A percentile compares a stretch with the other conserved stretches of the same genome.
Conservation (phyloP, 768 basidiomycete species). For the Russula griseocarnosa region DNA sequence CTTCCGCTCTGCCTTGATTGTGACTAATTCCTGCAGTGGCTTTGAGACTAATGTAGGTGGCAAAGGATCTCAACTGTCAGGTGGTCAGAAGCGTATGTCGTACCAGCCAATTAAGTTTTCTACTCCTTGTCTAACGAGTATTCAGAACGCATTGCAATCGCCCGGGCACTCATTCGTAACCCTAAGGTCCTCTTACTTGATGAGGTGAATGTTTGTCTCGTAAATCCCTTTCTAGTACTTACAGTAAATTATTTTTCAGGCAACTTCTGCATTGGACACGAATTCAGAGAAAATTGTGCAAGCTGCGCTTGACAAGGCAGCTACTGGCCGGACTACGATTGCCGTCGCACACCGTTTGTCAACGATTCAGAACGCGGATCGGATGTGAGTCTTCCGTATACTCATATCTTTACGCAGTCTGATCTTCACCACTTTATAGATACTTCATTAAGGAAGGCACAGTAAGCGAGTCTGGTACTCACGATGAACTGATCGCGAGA, state of each 20-base stretch:
- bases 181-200: constrained; percentile 35
- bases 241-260: constrained; percentile 26
- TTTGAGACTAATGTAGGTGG: constrained; percentile 92
- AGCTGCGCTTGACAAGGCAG: constrained; percentile 86
- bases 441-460: constrained; percentile 29
- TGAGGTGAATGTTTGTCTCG: constrained; percentile 20
- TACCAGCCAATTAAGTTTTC: neutral
- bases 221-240: neutral
- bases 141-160: constrained; percentile 43
- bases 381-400: constrained; percentile 29
- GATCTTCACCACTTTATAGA: constrained; percentile 1
- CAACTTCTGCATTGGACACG: constrained; percentile 51
- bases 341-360: constrained; percentile 94
- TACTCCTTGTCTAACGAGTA: neutral
- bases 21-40: constrained; percentile 46
- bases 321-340: constrained; percentile 88
- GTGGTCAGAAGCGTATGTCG: constrained; percentile 77
- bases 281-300: constrained; percentile 82
- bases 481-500: constrained; percentile 26
- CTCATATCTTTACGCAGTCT: neutral
- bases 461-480: constrained; percentile 28
- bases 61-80: constrained; percentile 85
- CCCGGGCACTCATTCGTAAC: constrained; percentile 33
- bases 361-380: constrained; percentile 44
- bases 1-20: neutral